Base-by-base conservation (phyloP, 495 filamentous ascomycete species). In the Aspergillus ellipticus region DNA sequence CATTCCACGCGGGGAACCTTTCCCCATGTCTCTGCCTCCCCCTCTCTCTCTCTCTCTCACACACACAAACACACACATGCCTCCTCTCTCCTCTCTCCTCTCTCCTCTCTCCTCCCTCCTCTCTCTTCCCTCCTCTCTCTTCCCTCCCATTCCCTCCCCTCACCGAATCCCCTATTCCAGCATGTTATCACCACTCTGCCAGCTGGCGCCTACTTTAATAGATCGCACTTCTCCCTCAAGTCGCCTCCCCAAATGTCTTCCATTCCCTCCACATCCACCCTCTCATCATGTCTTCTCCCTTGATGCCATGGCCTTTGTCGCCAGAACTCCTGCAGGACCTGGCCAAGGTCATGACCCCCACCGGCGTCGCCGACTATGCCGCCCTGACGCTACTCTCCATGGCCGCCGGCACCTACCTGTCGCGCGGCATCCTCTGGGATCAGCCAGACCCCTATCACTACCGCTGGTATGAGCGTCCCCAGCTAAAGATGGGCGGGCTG, bases 351-450 rank as follows among this genome's bases (percentile, higher is more conserved):
- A 53, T 60, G 16, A 60, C 58, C 1, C 70, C 66, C 24, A 66
- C 64, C 9, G 59, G 62, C 5, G 16, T 67, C 16, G 65, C 62
- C 22, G 70, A 73, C 46, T 73, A 69, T 53, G 48, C 60, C 33
- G 68, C 66, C 22, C 53, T 73, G 19, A 67, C 64, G 2, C 39
- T 71, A 22, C 55, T 73, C 26, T 64, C 60, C 21, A 56, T 64
- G 13, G 55, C 59, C 20, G 58, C 55, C n/a, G 68, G 59, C 10
- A 63, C 59, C 29, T 69, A 63, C 24, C 59, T 74, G 11, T 66
- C 67, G 9, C 63, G 66, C 5, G 71, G 71, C 2, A 55, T 66
- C 31, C 59, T 74, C 37, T 74, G 71, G 71, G 71, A 72, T 45
- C 52, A 63, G 37, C 65, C 67, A 17, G 69, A 72, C 22, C 71